These are phyloP conservation scores for Kluyveromyces siamensis DNA, from an alignment of 805 yeast genomes.

Conservation along the genomic window DNA sequence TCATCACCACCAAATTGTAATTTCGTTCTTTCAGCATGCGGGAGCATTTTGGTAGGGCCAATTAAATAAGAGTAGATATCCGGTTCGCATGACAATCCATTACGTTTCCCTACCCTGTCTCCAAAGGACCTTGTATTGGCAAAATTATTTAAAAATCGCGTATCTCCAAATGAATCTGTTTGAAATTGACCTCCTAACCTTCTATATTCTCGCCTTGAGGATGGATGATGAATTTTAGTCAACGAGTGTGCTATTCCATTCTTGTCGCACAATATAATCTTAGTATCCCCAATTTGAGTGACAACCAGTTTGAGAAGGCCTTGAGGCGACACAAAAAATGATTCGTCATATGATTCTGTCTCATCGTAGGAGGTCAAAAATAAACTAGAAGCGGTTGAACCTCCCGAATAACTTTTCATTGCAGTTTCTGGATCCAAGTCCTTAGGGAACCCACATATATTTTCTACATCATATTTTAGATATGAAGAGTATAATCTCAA, in stretches of 20 bases:
- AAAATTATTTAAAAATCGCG: conserved; percentile 61
- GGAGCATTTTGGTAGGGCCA: conserved; percentile 46
- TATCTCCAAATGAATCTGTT: conserved; percentile 90
- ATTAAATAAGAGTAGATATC: conserved; percentile 63
- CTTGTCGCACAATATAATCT: conserved; percentile 76
- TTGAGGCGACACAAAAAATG: conserved; percentile 43
- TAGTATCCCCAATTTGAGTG: conserved; percentile 91
- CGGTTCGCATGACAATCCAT: conserved; percentile 90
- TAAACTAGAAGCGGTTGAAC: conserved; percentile 68
- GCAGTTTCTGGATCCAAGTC: conserved; percentile 13
- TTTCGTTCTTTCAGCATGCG: conserved; percentile 27
- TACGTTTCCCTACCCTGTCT: conserved; percentile 67
- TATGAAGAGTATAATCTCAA: conserved; percentile 21
- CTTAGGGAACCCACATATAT: conserved; percentile 19
- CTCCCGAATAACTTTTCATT: conserved; percentile 33
- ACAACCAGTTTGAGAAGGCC: conserved; percentile 61
- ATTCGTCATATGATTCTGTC: conserved; percentile 16
- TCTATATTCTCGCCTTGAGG: conserved; percentile 66
- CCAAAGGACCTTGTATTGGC: conserved; percentile 96
- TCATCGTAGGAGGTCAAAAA: conserved; percentile 32
- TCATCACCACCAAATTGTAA: conserved; percentile 70
- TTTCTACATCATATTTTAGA: conserved; percentile 23
- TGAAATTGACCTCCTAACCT: conserved; percentile 60
- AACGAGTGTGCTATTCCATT: conserved; percentile 72
- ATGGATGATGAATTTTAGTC: conserved; percentile 80